phyloP scores from a whole-genome alignment of 306 rosid species.

The Vigna hirtella region DNA sequence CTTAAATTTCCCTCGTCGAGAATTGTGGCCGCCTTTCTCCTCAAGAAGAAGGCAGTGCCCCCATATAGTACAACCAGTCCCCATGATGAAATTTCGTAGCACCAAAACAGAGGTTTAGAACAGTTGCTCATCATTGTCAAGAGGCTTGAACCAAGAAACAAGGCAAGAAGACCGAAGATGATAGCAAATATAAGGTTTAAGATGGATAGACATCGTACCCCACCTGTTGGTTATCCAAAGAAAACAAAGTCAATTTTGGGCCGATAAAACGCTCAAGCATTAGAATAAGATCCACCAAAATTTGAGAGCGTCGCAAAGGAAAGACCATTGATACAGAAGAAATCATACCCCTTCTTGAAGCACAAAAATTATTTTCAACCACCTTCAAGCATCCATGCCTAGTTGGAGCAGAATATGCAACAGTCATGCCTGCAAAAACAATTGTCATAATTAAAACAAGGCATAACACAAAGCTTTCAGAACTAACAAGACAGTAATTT shows the following conservation, averaged over 20 bases:
- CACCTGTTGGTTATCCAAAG: constrained; percentile 67
- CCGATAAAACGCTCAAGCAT: constrained; percentile 7
- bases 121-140: constrained; percentile 86
- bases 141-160: constrained; percentile 96
- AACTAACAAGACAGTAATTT: constrained; percentile 29
- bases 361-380: constrained; percentile 92
- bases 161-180: constrained; percentile 83
- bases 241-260: constrained; percentile 12
- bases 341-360: constrained; percentile 83
- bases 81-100: constrained; percentile 86
- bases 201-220: constrained; percentile 89
- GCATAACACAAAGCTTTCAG: constrained; percentile 25
- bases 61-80: constrained; percentile 80
- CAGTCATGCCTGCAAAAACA: constrained; percentile 69
- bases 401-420: constrained; percentile 84
- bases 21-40: constrained; percentile 75
- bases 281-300: constrained; percentile 16
- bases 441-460: constrained; percentile 28
- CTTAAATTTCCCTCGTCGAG: constrained; percentile 74
- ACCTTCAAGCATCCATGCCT: constrained; percentile 92
- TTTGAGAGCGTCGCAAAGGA: not conserved
- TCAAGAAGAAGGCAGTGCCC: constrained; percentile 84
- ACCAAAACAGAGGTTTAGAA: constrained; percentile 90
- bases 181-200: constrained; percentile 78
- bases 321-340: constrained; percentile 33